Conservation (phyloP, 371 early-diverging fungal species). For the Saksenaea vasiformis region DNA sequence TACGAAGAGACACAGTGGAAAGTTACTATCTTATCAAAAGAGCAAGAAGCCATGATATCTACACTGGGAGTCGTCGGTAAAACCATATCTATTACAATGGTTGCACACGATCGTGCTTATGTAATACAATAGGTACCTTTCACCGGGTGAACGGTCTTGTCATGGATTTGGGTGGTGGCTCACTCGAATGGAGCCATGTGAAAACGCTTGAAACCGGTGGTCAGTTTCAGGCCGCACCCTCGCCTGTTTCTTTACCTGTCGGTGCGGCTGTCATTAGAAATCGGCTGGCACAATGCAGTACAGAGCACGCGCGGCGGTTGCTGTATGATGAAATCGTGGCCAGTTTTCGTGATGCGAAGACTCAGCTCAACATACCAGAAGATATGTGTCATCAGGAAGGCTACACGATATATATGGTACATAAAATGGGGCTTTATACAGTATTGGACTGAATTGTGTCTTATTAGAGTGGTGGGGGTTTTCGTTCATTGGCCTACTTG, state of each 20-base stretch:
- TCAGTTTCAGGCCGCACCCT: not conserved
- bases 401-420: constrained; percentile 41
- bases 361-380: constrained; percentile 14
- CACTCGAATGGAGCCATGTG: constrained; percentile 54
- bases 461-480: constrained; percentile 49
- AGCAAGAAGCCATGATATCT: constrained; percentile 50
- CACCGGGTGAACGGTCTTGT: constrained; percentile 51
- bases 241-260: constrained; percentile 52
- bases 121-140: constrained; percentile 35
- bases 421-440: not conserved
- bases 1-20: constrained; percentile 45
- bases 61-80: constrained; percentile 47
- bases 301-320: not conserved
- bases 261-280: constrained; percentile 52
- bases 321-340: constrained; percentile 17
- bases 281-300: constrained; percentile 10
- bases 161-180: constrained; percentile 61
- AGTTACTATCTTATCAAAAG: constrained; percentile 40
- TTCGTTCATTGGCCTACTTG: constrained; percentile 51
- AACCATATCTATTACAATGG: no score
- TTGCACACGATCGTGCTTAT: not conserved
- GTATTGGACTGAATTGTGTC: not conserved
- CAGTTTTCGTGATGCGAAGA: constrained; percentile 13
- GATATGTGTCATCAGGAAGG: constrained; percentile 26
- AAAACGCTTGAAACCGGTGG: constrained; percentile 7